A percentile compares a stretch with the other conserved stretches of the same genome.
Evolutionary conservation across 331 rosid genomes (phyloP).

Genomic region (Malus hybrid): DNA sequence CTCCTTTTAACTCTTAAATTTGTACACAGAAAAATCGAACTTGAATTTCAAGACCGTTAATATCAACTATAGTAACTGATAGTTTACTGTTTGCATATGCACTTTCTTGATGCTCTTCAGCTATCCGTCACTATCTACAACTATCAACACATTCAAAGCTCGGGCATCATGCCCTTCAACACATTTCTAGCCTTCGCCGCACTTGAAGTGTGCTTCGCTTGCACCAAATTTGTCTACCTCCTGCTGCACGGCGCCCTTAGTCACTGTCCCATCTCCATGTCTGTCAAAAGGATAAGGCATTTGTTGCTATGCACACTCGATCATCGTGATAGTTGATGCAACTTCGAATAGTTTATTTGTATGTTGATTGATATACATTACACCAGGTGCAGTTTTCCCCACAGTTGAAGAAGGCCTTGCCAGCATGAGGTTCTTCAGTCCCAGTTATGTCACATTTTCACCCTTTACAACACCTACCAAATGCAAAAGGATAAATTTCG

Average conservation of each 20-base stretch:
- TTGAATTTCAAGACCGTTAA: too few species aligned
- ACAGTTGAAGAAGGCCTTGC: slow-evolving; percentile 34
- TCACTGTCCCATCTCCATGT: slow-evolving; percentile 16
- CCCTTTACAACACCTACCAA: slow-evolving; percentile 29
- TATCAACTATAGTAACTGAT: background rate
- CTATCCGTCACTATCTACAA: slow-evolving; percentile 9
- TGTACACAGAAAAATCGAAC: background rate
- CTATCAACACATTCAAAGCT: slow-evolving; percentile 15
- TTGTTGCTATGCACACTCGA: background rate
- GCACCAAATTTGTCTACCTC: background rate
- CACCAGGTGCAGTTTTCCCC: slow-evolving; percentile 36
- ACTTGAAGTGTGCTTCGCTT: slow-evolving; percentile 13
- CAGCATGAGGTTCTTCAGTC: slow-evolving; percentile 33
- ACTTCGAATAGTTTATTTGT: background rate
- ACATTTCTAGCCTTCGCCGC: slow-evolving; percentile 34
- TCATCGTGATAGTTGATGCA: too few species aligned
- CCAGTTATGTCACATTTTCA: slow-evolving; percentile 46
- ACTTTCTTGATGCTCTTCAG: background rate
- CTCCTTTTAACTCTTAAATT: too few species aligned
- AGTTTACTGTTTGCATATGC: background rate
- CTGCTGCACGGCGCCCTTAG: background rate
- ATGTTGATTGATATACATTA: background rate
- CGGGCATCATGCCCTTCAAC: slow-evolving; percentile 14
- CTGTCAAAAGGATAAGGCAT: background rate
- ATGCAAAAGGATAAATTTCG: background rate